Conservation (phyloP, 768 basidiomycete genomes). For the Termitomyces titanicus region DNA sequence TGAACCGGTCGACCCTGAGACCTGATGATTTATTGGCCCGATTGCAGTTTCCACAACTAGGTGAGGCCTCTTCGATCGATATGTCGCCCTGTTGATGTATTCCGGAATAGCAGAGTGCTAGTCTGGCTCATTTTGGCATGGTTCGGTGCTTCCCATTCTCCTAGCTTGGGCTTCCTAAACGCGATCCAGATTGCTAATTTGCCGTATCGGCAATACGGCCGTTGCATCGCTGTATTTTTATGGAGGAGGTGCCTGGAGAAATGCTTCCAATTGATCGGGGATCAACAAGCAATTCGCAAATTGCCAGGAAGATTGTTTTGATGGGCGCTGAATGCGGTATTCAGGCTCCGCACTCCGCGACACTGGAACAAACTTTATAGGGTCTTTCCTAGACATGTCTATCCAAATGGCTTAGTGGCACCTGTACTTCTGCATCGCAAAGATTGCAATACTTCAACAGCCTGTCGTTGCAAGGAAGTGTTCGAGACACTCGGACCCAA, state of each 20-base stretch:
- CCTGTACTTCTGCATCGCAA: conserved; percentile 2
- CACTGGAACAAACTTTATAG: conserved; percentile 4
- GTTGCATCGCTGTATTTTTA: conserved; percentile 22
- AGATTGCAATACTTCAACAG: background rate
- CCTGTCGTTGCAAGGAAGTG: background rate
- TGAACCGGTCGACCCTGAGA: conserved; percentile 34
- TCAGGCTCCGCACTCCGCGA: conserved; percentile 21
- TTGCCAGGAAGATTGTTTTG: conserved; percentile 21
- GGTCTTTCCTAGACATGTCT: conserved; percentile 8
- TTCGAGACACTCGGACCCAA: background rate
- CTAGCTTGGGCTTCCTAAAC: conserved; percentile 6
- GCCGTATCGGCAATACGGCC: conserved; percentile 26
- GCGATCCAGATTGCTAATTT: conserved; percentile 7
- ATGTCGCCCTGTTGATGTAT: conserved; percentile 7
- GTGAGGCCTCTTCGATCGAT: conserved; percentile 7
- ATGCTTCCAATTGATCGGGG: conserved; percentile 58
- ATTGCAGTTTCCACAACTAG: conserved; percentile 10
- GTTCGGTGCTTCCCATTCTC: conserved; percentile 21
- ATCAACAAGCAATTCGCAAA: conserved; percentile 45
- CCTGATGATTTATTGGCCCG: conserved; percentile 19
- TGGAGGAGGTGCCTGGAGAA: conserved; percentile 29
- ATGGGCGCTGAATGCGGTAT: conserved; percentile 13
- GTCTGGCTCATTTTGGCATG: conserved; percentile 10
- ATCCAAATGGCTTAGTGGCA: conserved; percentile 37
- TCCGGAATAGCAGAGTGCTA: conserved; percentile 1